Evolutionary conservation across 2,329 filamentous ascomycete species (phyloP).

Genomic region (Sarocladium kiliense): DNA sequence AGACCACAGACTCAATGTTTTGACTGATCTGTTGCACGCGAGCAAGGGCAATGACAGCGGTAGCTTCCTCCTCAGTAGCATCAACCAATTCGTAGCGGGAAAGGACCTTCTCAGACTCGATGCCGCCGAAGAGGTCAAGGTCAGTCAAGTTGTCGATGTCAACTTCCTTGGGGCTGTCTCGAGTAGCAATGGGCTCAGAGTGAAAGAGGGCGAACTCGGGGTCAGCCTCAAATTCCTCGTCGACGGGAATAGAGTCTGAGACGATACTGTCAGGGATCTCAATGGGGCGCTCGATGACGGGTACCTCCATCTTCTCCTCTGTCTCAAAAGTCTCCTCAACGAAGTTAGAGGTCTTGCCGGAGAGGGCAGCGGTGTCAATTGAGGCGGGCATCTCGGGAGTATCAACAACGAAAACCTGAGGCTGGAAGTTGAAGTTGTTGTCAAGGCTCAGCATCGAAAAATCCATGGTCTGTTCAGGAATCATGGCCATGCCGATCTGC

Average conservation of each 20-base stretch:
- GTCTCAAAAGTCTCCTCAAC: constrained; percentile 42
- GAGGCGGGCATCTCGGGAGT: constrained; percentile 59
- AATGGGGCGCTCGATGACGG: constrained; percentile 44
- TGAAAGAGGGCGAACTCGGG: constrained; percentile 58
- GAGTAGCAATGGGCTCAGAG: constrained; percentile 26
- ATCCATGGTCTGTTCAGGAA: constrained; percentile 74
- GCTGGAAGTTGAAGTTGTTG: constrained; percentile 55
- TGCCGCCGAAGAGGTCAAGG: constrained; percentile 44
- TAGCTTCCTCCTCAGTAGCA: constrained; percentile 41
- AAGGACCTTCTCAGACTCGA: constrained; percentile 59
- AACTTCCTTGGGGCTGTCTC: constrained; percentile 25
- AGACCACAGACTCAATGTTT: constrained; percentile 27
- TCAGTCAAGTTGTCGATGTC: constrained; percentile 36
- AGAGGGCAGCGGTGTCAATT: constrained; percentile 58
- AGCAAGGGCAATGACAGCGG: constrained; percentile 39
- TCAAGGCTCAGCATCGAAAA: constrained; percentile 65
- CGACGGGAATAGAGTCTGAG: constrained; percentile 24
- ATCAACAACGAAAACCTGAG: constrained; percentile 71
- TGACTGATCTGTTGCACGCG: constrained; percentile 45
- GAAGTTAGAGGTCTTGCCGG: constrained; percentile 62
- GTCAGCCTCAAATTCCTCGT: constrained; percentile 58
- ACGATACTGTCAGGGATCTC: constrained; percentile 27
- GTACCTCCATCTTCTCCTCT: constrained; percentile 53
- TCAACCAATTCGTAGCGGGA: constrained; percentile 62
- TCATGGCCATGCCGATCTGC: constrained; percentile 75